Evolutionary conservation across 2,329 filamentous ascomycete genomes (phyloP), one percentile per base, ranked within the genome.

Genomic region (Aspergillus chevalieri): DNA sequence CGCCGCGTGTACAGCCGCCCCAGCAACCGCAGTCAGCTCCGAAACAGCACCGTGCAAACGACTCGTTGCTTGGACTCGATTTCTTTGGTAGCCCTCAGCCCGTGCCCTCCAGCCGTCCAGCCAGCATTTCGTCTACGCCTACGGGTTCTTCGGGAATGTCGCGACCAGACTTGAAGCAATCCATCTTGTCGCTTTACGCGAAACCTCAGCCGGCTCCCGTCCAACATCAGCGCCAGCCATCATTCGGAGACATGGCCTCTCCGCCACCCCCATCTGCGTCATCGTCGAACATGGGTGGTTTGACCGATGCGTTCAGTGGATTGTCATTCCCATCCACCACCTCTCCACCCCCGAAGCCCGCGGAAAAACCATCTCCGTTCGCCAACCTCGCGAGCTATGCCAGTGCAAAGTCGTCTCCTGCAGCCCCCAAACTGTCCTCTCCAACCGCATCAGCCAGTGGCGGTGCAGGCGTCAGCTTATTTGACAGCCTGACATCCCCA

Each of bases 151-250:
- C 76, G 15, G 78, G 79, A 10, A 84, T 87, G 59, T 94, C 90
- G 43, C 80, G 93, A 53, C 91, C 92, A 2, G 93, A 98, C 65
- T 76, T 98, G 52, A 98, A 98, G 72, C 92, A 96, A 70, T 97
- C 92, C 2, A 98, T 98, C 52, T 74, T 98, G 44, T 98, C 93
- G 6, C 79, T 98, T 14, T 98, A 98, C 66, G 89, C 90, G 1
- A 87, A 89, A 64, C 83, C 88, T n/a, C 86, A 87, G 59, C 76
- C 82, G 48, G 73, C 73, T 48, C 65, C 74, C 19, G 66, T 71
- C 19, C 72, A 76, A 26, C 84, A 86, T 65, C 74, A 76, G 33
- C 77, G 80, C 10, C 78, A 78, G 36, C 76, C 78, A 24, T 84
- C 84, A 0, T 87, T 91, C 60, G 83, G 86, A 15, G 81, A 81